Evolutionary conservation across 192 early-diverging fungal genomes (phyloP).

Genomic region (Gryganskiella cystojenkinii): DNA sequence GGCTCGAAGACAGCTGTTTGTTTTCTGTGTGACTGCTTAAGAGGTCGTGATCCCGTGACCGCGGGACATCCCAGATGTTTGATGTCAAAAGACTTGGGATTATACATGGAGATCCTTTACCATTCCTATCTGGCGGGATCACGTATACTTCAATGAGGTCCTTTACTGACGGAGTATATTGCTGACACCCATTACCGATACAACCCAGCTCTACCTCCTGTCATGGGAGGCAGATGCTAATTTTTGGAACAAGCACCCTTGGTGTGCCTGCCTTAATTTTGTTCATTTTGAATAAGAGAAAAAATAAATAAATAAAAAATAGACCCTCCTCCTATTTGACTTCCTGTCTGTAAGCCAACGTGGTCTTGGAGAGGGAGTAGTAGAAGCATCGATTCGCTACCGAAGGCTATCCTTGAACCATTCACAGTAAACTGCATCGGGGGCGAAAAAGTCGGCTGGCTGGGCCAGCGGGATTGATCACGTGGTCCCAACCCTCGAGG

Average conservation of each 20-base stretch:
- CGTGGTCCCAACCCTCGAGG: too few species aligned
- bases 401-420: too few species aligned
- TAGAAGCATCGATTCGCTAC: too few species aligned
- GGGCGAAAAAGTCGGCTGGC: not conserved
- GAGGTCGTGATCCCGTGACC: not conserved
- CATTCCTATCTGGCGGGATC: slow-evolving; percentile 19
- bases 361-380: too few species aligned
- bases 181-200: slow-evolving; percentile 13
- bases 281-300: not conserved
- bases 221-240: not conserved
- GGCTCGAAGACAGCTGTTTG: not conserved
- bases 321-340: too few species aligned
- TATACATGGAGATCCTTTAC: not conserved
- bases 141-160: slow-evolving; percentile 21
- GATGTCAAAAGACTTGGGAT: too few species aligned
- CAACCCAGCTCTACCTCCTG: not conserved
- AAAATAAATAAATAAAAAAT: not conserved
- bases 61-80: too few species aligned
- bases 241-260: slow-evolving; percentile 7
- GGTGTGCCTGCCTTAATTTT: not conserved
- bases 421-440: not conserved
- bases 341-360: not conserved
- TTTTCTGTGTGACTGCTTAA: slow-evolving; percentile 1
- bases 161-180: slow-evolving; percentile 7
- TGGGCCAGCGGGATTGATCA: too few species aligned